These are phyloP conservation scores for Aspergillus tubingensis DNA, from an alignment of 2,329 filamentous ascomycete species.

Conservation along the genomic window DNA sequence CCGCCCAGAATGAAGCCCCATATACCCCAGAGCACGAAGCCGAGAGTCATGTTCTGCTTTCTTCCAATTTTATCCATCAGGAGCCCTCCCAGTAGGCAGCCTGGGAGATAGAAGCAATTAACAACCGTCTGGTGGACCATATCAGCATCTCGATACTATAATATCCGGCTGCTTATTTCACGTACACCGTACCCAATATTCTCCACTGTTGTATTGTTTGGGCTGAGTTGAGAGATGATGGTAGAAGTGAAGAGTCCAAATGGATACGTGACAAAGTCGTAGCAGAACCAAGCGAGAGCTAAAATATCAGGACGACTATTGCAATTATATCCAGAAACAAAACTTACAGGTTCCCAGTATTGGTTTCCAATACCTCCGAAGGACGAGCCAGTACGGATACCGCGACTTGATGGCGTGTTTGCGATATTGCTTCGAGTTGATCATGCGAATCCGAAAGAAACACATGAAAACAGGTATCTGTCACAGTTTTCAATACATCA, in stretches of 20 bases:
- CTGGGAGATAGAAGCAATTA: slow-evolving; percentile 55
- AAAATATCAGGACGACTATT: not conserved
- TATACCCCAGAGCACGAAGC: slow-evolving; percentile 48
- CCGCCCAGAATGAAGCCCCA: slow-evolving; percentile 56
- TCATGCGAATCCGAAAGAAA: slow-evolving; percentile 56
- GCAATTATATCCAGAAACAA: not conserved
- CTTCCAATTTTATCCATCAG: slow-evolving; percentile 54
- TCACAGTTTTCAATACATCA: not conserved
- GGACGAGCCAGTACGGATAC: slow-evolving; percentile 50
- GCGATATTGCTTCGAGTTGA: slow-evolving; percentile 53
- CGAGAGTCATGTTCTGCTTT: slow-evolving; percentile 54
- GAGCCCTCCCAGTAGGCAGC: slow-evolving; percentile 51
- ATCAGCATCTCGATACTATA: not conserved
- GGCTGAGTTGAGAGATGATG: slow-evolving; percentile 50
- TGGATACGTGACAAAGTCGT: slow-evolving; percentile 59
- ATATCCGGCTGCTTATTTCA: not conserved
- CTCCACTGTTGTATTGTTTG: slow-evolving; percentile 44
- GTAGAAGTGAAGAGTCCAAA: slow-evolving; percentile 59
- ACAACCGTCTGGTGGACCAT: slow-evolving; percentile 43
- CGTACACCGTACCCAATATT: slow-evolving; percentile 29
- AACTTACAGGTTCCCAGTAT: slow-evolving; percentile 48
- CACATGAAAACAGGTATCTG: slow-evolving; percentile 53
- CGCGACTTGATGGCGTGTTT: slow-evolving; percentile 50
- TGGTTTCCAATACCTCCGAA: slow-evolving; percentile 54
- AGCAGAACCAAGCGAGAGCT: slow-evolving; percentile 54